Base-by-base conservation (phyloP, 2,329 filamentous ascomycete species). In the Sporothrix protearum region DNA sequence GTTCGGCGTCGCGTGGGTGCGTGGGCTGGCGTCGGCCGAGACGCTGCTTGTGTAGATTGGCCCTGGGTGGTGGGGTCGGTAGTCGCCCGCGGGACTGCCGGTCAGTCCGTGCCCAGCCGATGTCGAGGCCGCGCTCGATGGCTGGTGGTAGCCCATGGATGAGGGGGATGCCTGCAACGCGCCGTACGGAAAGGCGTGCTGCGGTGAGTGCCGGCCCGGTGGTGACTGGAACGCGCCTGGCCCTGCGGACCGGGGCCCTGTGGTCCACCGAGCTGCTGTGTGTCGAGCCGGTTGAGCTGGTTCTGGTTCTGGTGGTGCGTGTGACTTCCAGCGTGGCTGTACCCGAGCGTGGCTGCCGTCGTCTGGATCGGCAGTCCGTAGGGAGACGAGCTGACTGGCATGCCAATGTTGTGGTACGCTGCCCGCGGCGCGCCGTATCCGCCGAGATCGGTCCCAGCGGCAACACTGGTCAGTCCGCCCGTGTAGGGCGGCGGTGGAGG, bases 1-100 rank as follows among this genome's bases (percentile, higher is more conserved):
- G 30, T 73, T 75, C 6, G 74, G 71, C 14, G 74, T 74, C 47
- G 73, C 49, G n/a, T 74, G 73, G 3, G 73, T 73, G 1, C 73
- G 73, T 3, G 73, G 73, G 47, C 73, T 75, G 3, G 72, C 71
- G 25, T 67, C 73, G 2, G 71, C 67, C 22, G 74, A 72, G 9
- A 69, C 51, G 7, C 49, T 71, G 71, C 64, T 71, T 10, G 53
- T 59, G 53, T 73, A 75, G 1, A 74, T 51, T 12, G 71, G 12
- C 8, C 73, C 64, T 0, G 73, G 22, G 25, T 74, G 22, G 25
- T 74, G 73, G 8, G 71, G 33, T 25, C 71, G 73, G 64, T 73
- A 73, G 42, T 73, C 71, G 39, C 64, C 69, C 0, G 66, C 68
- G 0, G 73, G 73, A 33, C 73, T 73, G 8, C 67, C 67, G 9